Base-by-base conservation (phyloP, 1,139 yeast species). In the Yamadazyma sp. region DNA sequence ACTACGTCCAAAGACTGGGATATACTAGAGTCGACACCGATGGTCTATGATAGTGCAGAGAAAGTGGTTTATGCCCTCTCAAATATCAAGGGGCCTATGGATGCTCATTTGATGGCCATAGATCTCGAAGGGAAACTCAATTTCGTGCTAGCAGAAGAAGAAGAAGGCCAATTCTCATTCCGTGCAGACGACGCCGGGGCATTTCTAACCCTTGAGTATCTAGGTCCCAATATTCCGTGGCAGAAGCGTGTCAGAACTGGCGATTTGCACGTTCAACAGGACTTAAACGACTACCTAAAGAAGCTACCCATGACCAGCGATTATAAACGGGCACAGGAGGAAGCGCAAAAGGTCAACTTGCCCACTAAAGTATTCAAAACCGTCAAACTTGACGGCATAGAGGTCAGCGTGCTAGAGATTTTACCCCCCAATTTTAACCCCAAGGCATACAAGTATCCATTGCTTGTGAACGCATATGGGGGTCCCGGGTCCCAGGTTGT, bases 401-500 rank as follows among this genome's bases (percentile, higher is more conserved):
- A 60, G n/a, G 68, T 87, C 26, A 83, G 87, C 56, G 78, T 83
- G 40, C 64, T 84, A 36, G 97, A 91, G 58, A 82, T 85, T 4
- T 67, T 79, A 28, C 98, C 98, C 1, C 77, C 81, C 1, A 69
- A 74, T 43, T 86, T 89, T 55, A 70, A 83, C 49, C 71, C 80
- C 3, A 50, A 56, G 6, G 38, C 41, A 3, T 66, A 63, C 42
- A 79, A 83, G 55, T 83, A 91, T 56, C 97, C 98, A 0, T 59
- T 92, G 3, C 62, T 92, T 41, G 95, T 91, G 18, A 81, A 81
- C 50, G 87, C 83, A 4, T 92, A 92, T 58, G 98, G 96, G 3
- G 98, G 98, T 0, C 99, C 99, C 0, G 96, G 95, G 0, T 84
- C 96, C 1, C 92, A 85, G 56, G 75, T 78, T 24, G 84, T 84